A percentile compares a stretch with the other conserved stretches of the same genome.
Evolutionary conservation across 257 asterid species (phyloP).

Genomic region (Salvia splendens): DNA sequence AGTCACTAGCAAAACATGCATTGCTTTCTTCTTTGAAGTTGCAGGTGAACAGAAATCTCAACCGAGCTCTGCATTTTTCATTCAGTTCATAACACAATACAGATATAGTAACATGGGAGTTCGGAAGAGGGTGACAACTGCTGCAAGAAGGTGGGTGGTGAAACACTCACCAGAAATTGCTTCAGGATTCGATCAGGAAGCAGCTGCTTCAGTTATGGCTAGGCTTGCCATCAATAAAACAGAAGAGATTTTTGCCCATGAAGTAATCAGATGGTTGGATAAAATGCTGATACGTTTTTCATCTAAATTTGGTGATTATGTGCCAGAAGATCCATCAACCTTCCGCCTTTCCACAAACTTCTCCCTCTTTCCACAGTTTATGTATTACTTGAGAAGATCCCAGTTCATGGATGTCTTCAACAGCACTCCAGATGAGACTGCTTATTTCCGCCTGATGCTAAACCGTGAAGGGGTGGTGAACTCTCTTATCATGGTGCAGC

Average conservation of each 20-base stretch:
- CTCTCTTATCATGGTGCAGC: conserved; percentile 90
- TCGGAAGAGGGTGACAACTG: conserved; percentile 90
- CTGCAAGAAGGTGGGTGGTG: conserved; percentile 89
- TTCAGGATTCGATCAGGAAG: conserved; percentile 92
- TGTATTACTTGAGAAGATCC: conserved; percentile 85
- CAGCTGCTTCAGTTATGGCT: conserved; percentile 94
- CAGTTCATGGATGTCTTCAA: conserved; percentile 86
- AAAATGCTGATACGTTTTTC: conserved; percentile 65
- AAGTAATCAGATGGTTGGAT: conserved; percentile 86
- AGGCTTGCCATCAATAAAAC: conserved; percentile 68
- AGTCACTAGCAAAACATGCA: conserved; percentile 69
- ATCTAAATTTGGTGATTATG: conserved; percentile 83
- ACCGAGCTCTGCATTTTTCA: conserved; percentile 72
- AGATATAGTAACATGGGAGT: conserved; percentile 68
- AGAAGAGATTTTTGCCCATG: conserved; percentile 45
- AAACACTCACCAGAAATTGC: conserved; percentile 71
- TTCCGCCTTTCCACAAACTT: conserved; percentile 79
- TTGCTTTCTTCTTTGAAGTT: conserved; percentile 84
- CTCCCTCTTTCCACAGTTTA: conserved; percentile 88
- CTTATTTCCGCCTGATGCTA: conserved; percentile 72
- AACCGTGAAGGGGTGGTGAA: conserved; percentile 90
- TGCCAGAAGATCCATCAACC: conserved; percentile 81
- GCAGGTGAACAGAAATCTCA: conserved; percentile 61
- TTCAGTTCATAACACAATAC: conserved; percentile 79
- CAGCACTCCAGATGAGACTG: conserved; percentile 88